Base-by-base conservation (phyloP, 352 stramenopile species). In the Globisporangium parvum region DNA sequence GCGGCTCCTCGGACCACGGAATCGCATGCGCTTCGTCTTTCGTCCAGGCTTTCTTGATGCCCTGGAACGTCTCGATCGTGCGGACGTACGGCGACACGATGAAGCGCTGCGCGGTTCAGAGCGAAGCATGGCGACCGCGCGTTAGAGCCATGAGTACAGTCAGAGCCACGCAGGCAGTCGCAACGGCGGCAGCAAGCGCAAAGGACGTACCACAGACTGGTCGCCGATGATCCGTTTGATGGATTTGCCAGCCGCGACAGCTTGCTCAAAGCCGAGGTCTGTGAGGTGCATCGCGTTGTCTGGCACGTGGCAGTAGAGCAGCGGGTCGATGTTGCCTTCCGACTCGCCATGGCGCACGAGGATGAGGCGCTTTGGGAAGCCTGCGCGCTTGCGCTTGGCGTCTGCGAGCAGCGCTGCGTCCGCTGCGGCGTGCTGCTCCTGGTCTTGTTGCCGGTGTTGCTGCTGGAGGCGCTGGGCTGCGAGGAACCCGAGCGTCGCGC, bases 261-360 rank as follows among this genome's bases (percentile, higher is more conserved):
- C 84, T 60, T 96, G 82, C 61, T 86, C 65, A 41, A 85, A 89
- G 44, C 86, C 86, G 20, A 92, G 66, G 44, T 77, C 70, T 12
- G 86, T 96, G 41, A 96, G 57, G 52, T 89, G 83, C 75, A 94
- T 93, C 39, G 75, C 76, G 51, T 92, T 91, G 65, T 96, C 85
- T 0, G 84, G 82, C 17, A 91, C 80, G 31, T 68, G 70, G 31
- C 69, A 72, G 42, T 96, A 96, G 24, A 90, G 55, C 26, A 78
- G 67, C 51, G 82, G 81, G 65, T 93, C 80, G 46, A 93, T 86
- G 58, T 96, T 96, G 42, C 86, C 86, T 56, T 94, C 80, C 20
- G 77, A 91, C 63, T 96, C 55, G 51, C 86, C 84, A 65, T 94
- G 86, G 42, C 84, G 82, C 62, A 96, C 76, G 48, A 96, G 67